phyloP scores from a whole-genome alignment of 306 rosid genomes.

The Castanea crenata region DNA sequence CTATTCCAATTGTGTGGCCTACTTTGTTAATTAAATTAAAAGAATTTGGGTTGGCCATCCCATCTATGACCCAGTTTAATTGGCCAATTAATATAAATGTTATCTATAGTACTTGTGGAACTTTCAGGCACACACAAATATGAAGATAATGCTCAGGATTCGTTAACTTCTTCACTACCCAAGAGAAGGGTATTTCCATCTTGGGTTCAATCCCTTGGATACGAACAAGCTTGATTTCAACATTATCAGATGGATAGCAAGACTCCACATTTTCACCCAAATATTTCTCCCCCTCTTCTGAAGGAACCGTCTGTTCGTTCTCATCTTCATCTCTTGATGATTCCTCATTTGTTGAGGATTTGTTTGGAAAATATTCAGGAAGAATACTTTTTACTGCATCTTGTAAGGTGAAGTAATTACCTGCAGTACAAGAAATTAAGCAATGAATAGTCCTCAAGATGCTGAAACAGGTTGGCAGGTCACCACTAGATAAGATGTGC shows the following conservation, averaged over 20 bases:
- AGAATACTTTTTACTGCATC: slow-evolving; percentile 76
- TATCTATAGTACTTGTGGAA: slow-evolving; percentile 37
- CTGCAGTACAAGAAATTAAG: slow-evolving; percentile 43
- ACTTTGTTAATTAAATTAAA: neutral
- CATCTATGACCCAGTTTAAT: neutral
- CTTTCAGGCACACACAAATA: slow-evolving; percentile 68
- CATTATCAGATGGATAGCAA: slow-evolving; percentile 23
- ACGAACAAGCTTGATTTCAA: slow-evolving; percentile 71
- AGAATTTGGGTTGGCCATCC: neutral
- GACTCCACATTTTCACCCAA: slow-evolving; percentile 32
- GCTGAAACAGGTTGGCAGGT: neutral
- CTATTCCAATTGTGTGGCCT: neutral
- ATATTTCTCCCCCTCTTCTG: slow-evolving; percentile 40
- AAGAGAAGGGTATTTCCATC: slow-evolving; percentile 79
- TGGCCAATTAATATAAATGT: neutral
- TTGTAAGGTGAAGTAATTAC: slow-evolving; percentile 60
- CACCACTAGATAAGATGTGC: neutral
- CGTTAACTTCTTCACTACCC: slow-evolving; percentile 79
- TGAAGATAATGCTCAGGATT: slow-evolving; percentile 92
- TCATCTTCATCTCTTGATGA: slow-evolving; percentile 18
- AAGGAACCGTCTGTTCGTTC: slow-evolving; percentile 26
- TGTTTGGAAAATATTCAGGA: slow-evolving; percentile 54
- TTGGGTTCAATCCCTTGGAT: slow-evolving; percentile 97
- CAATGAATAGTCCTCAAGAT: neutral
- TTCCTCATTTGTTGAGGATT: slow-evolving; percentile 23